A percentile compares a stretch with the other conserved stretches of the same genome.
Conservation (phyloP, 345 rosid species). For the Pseudoturritis turrita region DNA sequence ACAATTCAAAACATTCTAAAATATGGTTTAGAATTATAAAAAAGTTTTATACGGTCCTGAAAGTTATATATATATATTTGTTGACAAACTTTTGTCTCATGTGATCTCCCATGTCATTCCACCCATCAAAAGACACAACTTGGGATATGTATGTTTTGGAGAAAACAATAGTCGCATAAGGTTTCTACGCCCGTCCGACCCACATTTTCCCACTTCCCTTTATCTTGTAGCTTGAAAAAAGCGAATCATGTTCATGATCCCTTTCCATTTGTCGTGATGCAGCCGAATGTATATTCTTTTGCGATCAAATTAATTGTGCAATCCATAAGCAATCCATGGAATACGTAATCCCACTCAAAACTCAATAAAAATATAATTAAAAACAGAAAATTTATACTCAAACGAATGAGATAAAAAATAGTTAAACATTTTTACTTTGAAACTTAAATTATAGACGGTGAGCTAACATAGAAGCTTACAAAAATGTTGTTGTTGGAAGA, state of each 20-base stretch:
- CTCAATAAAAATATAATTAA: no score
- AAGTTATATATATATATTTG: background rate
- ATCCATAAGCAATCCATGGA: no score
- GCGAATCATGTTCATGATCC: slow-evolving; percentile 39
- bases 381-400: no score
- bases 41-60: no score
- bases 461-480: no score
- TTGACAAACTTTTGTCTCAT: slow-evolving; percentile 49
- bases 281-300: slow-evolving; percentile 23
- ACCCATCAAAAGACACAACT: slow-evolving; percentile 49
- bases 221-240: slow-evolving; percentile 47
- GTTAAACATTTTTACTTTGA: no score
- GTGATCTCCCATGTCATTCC: slow-evolving; percentile 61
- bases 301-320: slow-evolving; percentile 43
- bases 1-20: no score
- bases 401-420: no score
- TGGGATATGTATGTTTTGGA: slow-evolving; percentile 50
- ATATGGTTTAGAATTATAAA: no score
- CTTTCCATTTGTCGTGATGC: slow-evolving; percentile 47
- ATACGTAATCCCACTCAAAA: no score
- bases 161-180: slow-evolving; percentile 54
- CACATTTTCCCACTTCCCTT: slow-evolving; percentile 48
- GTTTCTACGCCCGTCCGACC: slow-evolving; percentile 76
- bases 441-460: no score
- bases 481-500: no score